Percentiles rank a stretch among this genome's conserved stretches.
Conservation (phyloP, 1,284 basidiomycete genomes). For the Ceratobasidium sp. region DNA sequence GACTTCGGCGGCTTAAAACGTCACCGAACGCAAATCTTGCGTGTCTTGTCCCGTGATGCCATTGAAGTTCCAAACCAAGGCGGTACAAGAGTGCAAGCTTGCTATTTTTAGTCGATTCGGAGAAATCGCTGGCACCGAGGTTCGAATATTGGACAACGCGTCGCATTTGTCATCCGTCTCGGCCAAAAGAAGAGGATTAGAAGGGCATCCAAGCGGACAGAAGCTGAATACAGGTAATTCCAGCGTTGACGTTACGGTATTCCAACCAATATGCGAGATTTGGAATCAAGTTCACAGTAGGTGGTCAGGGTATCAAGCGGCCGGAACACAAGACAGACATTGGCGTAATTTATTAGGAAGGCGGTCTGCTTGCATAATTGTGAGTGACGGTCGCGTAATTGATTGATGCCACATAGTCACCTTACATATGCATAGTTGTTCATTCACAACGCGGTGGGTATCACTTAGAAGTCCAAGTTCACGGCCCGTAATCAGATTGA, state of each 20-base stretch:
- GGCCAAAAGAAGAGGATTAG: neutral
- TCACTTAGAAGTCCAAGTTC: too few species aligned
- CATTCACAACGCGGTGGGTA: too few species aligned
- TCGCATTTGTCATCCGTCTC: neutral
- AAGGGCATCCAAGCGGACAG: neutral
- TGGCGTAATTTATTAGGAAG: too few species aligned
- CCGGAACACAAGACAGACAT: neutral
- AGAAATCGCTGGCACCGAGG: neutral
- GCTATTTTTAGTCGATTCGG: neutral
- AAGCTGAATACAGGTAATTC: neutral
- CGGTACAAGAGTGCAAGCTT: neutral
- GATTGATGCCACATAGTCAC: too few species aligned
- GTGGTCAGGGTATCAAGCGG: neutral
- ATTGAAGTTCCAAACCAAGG: neutral
- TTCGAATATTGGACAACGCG: neutral
- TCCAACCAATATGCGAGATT: too few species aligned
- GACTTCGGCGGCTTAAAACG: neutral
- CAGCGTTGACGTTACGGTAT: neutral
- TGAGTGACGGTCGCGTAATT: too few species aligned
- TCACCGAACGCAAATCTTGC: neutral
- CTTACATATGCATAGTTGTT: too few species aligned
- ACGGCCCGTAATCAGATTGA: too few species aligned
- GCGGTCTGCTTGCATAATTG: too few species aligned
- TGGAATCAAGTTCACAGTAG: neutral
- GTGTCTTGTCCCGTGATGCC: neutral